These are phyloP conservation scores for Incumbomyces delicatus DNA, from an alignment of 2,329 filamentous ascomycete species.

Conservation along the genomic window DNA sequence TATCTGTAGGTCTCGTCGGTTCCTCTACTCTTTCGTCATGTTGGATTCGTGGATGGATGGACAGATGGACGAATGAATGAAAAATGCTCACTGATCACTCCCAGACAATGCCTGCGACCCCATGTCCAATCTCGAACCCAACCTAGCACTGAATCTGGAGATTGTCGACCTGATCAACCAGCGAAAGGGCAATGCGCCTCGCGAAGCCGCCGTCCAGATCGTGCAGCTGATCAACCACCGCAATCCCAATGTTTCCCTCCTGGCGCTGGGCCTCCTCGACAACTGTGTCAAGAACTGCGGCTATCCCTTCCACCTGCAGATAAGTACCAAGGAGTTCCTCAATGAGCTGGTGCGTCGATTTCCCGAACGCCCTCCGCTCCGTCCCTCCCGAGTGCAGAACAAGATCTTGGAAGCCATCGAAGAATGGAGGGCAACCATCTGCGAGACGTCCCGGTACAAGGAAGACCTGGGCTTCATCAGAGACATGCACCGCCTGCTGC, in stretches of 20 bases:
- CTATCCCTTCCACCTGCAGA: slow-evolving; percentile 96
- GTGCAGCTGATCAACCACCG: slow-evolving; percentile 93
- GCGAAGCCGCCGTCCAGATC: slow-evolving; percentile 87
- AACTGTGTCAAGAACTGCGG: slow-evolving; percentile 99
- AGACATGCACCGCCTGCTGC: slow-evolving; percentile 92
- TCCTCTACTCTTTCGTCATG: slow-evolving; percentile 3
- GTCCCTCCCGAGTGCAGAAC: slow-evolving; percentile 75
- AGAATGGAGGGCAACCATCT: slow-evolving; percentile 97
- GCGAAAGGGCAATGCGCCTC: slow-evolving; percentile 91
- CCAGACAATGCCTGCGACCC: slow-evolving; percentile 88
- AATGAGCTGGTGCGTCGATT: slow-evolving; percentile 96
- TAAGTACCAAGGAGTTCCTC: slow-evolving; percentile 96
- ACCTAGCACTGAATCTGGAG: slow-evolving; percentile 91
- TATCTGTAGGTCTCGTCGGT: slow-evolving; percentile 50
- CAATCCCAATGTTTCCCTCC: slow-evolving; percentile 86
- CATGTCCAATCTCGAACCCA: slow-evolving; percentile 86
- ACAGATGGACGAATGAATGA: no score
- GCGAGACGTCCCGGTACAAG: slow-evolving; percentile 94
- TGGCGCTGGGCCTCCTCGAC: slow-evolving; percentile 74
- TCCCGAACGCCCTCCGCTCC: slow-evolving; percentile 81
- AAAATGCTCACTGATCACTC: slow-evolving; percentile 13
- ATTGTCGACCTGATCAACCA: slow-evolving; percentile 93
- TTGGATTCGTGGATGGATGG: no score
- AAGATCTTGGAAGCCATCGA: slow-evolving; percentile 94
- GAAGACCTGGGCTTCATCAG: slow-evolving; percentile 92